Evolutionary conservation across 345 rosid species (phyloP).

Genomic region (Hibiscus syriacus): DNA sequence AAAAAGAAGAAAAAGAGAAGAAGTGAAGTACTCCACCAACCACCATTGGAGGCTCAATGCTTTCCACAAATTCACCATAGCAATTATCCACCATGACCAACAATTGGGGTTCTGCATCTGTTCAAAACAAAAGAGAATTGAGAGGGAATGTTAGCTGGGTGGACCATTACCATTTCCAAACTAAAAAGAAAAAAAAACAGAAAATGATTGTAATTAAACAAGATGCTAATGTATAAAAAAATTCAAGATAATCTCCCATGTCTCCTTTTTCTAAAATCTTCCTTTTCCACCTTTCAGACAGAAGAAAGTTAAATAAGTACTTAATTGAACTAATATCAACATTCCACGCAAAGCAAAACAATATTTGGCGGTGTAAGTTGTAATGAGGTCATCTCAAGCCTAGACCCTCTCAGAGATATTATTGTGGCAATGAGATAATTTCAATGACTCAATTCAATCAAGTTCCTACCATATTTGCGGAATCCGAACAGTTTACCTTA

Average conservation of each 20-base stretch:
- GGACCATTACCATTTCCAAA: neutral
- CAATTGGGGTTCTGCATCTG: conserved; percentile 57
- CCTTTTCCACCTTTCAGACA: neutral
- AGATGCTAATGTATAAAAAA: neutral
- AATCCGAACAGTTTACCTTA: conserved; percentile 29
- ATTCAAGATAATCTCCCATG: neutral
- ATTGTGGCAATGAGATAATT: neutral
- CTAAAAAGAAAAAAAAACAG: neutral
- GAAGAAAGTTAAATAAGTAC: neutral
- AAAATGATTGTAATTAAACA: neutral
- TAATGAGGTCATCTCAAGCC: neutral
- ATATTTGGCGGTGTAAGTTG: neutral
- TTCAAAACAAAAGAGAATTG: conserved; percentile 1
- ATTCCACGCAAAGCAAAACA: neutral
- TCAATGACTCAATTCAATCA: neutral
- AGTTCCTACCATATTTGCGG: neutral
- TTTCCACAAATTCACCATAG: conserved; percentile 62
- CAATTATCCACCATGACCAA: conserved; percentile 66
- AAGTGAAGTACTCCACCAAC: conserved; percentile 23
- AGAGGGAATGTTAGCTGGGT: neutral
- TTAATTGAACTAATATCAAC: neutral
- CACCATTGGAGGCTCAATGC: conserved; percentile 56
- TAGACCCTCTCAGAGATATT: neutral
- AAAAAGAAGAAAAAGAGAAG: neutral
- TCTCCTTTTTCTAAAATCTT: neutral